These are phyloP conservation scores for Gleditsia sinensis DNA, from an alignment of 306 rosid genomes.

Conservation along the genomic window DNA sequence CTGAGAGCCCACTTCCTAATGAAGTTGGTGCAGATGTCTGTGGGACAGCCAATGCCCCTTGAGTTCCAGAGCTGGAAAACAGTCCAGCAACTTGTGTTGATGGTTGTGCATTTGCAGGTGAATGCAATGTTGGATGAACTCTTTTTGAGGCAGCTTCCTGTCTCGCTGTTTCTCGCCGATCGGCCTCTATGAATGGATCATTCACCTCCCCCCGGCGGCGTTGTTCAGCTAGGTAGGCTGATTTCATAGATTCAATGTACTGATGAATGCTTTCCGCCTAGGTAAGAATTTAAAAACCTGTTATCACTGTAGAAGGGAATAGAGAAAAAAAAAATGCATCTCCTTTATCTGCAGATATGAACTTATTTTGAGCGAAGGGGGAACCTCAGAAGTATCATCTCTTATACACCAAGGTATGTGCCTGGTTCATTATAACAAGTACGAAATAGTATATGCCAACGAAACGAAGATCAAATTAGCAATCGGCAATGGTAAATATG, in stretches of 20 bases:
- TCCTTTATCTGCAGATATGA: conserved; percentile 1
- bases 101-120: conserved; percentile 80
- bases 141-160: conserved; percentile 93
- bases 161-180: conserved; percentile 95
- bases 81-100: conserved; percentile 87
- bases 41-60: conserved; percentile 49
- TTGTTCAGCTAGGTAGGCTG: conserved; percentile 85
- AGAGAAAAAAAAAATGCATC: conserved; percentile 23
- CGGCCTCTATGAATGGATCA: conserved; percentile 96
- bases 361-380: conserved; percentile 20
- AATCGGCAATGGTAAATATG: background rate
- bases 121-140: conserved; percentile 86
- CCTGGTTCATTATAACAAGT: conserved; percentile 17
- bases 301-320: conserved; percentile 30
- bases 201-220: conserved; percentile 79
- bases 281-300: conserved; percentile 35
- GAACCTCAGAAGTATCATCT: background rate
- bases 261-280: conserved; percentile 97
- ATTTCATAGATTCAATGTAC: conserved; percentile 88
- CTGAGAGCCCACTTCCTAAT: conserved; percentile 77
- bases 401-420: background rate
- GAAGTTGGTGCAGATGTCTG: conserved; percentile 65
- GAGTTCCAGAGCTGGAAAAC: conserved; percentile 70
- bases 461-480: conserved; percentile 10
- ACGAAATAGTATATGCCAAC: background rate